These are phyloP conservation scores for Nephelium lappaceum DNA, from an alignment of 345 rosid species.

Conservation along the genomic window DNA sequence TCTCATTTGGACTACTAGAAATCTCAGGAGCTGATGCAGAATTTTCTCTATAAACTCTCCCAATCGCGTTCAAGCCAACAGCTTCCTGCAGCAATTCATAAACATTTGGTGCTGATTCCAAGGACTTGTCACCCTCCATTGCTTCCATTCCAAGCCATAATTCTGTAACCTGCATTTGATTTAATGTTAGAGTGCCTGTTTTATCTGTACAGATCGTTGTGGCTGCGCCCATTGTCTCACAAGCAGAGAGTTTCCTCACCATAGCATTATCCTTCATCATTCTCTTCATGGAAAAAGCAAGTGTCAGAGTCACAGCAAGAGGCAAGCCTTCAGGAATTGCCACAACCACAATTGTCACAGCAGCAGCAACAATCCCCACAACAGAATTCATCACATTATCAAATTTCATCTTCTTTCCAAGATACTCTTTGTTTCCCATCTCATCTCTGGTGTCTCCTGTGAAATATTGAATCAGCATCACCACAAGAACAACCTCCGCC, in stretches of 20 bases:
- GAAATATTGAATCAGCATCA: slow-evolving; percentile 1
- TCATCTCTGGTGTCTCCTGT: too few relatives aligned
- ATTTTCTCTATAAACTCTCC: slow-evolving; percentile 25
- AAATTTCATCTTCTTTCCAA: slow-evolving; percentile 26
- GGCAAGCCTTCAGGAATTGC: slow-evolving; percentile 52
- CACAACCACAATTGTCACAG: slow-evolving; percentile 41
- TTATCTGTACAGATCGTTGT: slow-evolving; percentile 60
- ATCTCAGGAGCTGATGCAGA: slow-evolving; percentile 31
- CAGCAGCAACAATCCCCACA: slow-evolving; percentile 35
- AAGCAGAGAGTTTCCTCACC: slow-evolving; percentile 57
- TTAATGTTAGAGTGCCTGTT: slow-evolving; percentile 56
- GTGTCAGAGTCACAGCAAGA: slow-evolving; percentile 44
- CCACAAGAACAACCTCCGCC: slow-evolving; percentile 35
- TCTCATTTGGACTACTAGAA: slow-evolving; percentile 55
- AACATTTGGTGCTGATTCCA: slow-evolving; percentile 20
- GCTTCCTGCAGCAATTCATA: slow-evolving; percentile 31
- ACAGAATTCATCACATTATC: slow-evolving; percentile 32
- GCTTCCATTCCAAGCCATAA: slow-evolving; percentile 40
- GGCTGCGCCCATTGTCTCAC: slow-evolving; percentile 63
- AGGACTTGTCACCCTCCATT: neutral
- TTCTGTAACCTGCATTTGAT: slow-evolving; percentile 44
- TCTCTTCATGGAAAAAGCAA: slow-evolving; percentile 47
- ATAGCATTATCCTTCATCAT: slow-evolving; percentile 55
- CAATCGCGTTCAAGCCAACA: slow-evolving; percentile 39
- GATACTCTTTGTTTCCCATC: slow-evolving; percentile 19